Evolutionary conservation across 179 eudicot genomes (phyloP).

Genomic region (Pouteria campechiana): DNA sequence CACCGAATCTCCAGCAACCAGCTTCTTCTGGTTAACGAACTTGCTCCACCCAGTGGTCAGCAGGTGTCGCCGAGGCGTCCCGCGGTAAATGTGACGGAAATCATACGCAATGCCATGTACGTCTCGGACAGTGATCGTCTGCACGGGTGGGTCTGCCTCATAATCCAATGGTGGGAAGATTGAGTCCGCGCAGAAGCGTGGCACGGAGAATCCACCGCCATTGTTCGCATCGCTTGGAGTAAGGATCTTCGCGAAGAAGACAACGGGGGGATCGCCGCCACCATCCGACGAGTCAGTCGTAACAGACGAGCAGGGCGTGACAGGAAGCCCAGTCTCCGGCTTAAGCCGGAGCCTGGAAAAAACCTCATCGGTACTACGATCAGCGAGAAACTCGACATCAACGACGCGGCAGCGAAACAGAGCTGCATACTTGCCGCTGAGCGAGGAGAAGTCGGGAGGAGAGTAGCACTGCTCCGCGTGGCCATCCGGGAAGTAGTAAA

Average conservation of each 20-base stretch:
- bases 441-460: not conserved
- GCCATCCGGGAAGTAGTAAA: slow-evolving; percentile 78
- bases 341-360: slow-evolving; percentile 31
- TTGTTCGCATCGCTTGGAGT: slow-evolving; percentile 80
- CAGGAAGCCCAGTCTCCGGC: not conserved
- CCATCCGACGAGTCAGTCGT: not conserved
- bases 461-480: slow-evolving; percentile 47
- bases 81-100: slow-evolving; percentile 74
- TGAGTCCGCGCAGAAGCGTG: slow-evolving; percentile 62
- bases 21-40: slow-evolving; percentile 59
- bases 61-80: slow-evolving; percentile 72
- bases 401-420: slow-evolving; percentile 37
- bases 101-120: slow-evolving; percentile 33
- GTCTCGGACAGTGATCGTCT: slow-evolving; percentile 36
- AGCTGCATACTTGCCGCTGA: slow-evolving; percentile 2
- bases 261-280: slow-evolving; percentile 6
- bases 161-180: slow-evolving; percentile 53
- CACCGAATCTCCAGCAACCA: slow-evolving; percentile 64
- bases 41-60: slow-evolving; percentile 84
- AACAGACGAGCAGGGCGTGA: not conserved
- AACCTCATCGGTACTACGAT: slow-evolving; percentile 41
- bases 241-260: slow-evolving; percentile 52
- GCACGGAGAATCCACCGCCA: slow-evolving; percentile 89
- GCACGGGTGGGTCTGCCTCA: slow-evolving; percentile 58
- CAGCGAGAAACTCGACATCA: slow-evolving; percentile 22